Evolutionary conservation across 805 yeast genomes (phyloP).

Genomic region (Cyberlindnera xishuangbannaensis): DNA sequence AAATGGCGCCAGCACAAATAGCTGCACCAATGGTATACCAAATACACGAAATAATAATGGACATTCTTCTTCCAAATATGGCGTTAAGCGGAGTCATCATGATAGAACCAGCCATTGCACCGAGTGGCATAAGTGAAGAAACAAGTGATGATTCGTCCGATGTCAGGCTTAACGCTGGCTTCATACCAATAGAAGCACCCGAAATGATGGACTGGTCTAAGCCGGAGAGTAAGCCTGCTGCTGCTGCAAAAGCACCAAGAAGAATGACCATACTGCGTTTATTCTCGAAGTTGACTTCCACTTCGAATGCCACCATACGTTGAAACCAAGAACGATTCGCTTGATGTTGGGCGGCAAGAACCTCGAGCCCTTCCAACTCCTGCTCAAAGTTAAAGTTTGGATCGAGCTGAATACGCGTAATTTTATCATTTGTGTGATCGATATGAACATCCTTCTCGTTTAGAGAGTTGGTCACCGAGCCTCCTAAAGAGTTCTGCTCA

Average conservation of each 20-base stretch:
- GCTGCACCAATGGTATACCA: constrained; percentile 58
- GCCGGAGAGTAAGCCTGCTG: constrained; percentile 62
- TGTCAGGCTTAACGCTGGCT: constrained; percentile 34
- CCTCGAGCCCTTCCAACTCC: constrained; percentile 33
- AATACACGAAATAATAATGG: constrained; percentile 51
- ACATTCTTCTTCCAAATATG: constrained; percentile 46
- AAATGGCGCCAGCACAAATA: constrained; percentile 46
- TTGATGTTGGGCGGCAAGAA: constrained; percentile 21
- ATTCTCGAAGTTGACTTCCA: constrained; percentile 37
- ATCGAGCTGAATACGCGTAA: constrained; percentile 9
- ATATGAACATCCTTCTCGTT: constrained; percentile 8
- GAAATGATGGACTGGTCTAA: constrained; percentile 62
- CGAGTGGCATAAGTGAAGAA: constrained; percentile 60
- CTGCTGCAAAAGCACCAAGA: constrained; percentile 52
- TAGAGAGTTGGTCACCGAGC: constrained; percentile 2
- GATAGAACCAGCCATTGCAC: constrained; percentile 60
- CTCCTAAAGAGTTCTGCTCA: constrained; percentile 7
- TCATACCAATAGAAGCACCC: constrained; percentile 55
- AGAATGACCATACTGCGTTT: constrained; percentile 41
- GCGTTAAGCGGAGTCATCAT: constrained; percentile 55
- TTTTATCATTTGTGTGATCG: constrained; percentile 15
- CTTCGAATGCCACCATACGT: constrained; percentile 32
- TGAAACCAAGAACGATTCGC: constrained; percentile 32
- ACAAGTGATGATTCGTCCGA: constrained; percentile 45
- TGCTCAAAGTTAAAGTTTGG: constrained; percentile 32